A percentile compares a stretch with the other conserved stretches of the same genome.
Evolutionary conservation across 208 protist genomes (phyloP).

Genomic region (Eutreptiella sp.): DNA sequence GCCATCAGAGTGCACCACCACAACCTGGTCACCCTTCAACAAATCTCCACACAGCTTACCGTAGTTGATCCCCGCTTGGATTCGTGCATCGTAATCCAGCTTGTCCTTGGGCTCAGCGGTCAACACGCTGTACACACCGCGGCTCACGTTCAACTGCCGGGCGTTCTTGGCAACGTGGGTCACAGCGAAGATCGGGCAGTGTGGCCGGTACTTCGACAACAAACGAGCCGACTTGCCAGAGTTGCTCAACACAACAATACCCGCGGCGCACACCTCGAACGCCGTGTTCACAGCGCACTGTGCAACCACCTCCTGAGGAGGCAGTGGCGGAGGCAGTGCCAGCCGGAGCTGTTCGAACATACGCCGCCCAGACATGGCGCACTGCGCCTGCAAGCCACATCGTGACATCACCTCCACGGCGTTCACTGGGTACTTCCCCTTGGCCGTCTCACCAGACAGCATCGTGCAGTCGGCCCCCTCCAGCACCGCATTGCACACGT

Average conservation of each 20-base stretch:
- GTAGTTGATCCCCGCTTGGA: constrained; percentile 51
- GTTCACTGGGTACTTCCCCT: constrained; percentile 90
- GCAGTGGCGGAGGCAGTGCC: constrained; percentile 55
- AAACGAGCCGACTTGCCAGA: constrained; percentile 81
- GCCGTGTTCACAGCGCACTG: constrained; percentile 85
- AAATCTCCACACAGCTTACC: constrained; percentile 55
- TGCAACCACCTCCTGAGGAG: constrained; percentile 80
- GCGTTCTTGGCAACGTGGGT: constrained; percentile 70
- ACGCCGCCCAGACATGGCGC: constrained; percentile 58
- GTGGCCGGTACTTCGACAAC: constrained; percentile 91
- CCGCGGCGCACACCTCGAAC: constrained; percentile 74
- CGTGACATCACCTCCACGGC: constrained; percentile 89
- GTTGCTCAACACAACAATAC: constrained; percentile 84
- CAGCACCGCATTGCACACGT: constrained; percentile 95
- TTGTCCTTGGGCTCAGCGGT: too few species aligned
- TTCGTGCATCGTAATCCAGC: constrained; percentile 59
- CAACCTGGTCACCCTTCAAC: constrained; percentile 51
- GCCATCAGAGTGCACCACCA: constrained; percentile 68
- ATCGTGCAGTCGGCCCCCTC: constrained; percentile 98
- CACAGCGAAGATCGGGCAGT: constrained; percentile 84
- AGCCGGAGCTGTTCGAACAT: constrained; percentile 44
- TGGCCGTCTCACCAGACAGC: constrained; percentile 97
- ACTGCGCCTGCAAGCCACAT: constrained; percentile 79
- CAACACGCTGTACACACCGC: constrained; percentile 64
- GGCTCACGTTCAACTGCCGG: constrained; percentile 69